Conservation (phyloP, 2,329 filamentous ascomycete genomes). For the Xylariaceae sp. region DNA sequence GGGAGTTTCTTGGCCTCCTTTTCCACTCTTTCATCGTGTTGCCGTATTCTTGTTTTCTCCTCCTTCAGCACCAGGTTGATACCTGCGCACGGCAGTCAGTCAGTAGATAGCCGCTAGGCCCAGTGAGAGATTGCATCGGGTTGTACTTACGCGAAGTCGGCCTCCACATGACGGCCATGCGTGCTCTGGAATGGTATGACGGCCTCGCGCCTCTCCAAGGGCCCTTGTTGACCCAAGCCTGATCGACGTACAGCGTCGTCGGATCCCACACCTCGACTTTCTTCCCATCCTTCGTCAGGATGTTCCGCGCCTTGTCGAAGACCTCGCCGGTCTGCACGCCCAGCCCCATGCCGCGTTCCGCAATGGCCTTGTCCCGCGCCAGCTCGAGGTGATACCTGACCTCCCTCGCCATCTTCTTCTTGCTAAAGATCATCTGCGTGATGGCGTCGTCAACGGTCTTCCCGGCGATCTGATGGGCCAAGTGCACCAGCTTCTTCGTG, state of each 20-base stretch:
- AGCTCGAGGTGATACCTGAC: slow-evolving; percentile 74
- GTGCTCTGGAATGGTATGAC: slow-evolving; percentile 73
- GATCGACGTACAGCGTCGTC: slow-evolving; percentile 81
- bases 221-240: slow-evolving; percentile 88
- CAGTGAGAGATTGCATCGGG: slow-evolving; percentile 2
- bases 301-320: slow-evolving; percentile 48
- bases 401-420: slow-evolving; percentile 85
- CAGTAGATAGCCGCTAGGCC: not conserved
- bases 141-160: slow-evolving; percentile 67
- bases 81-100: slow-evolving; percentile 43
- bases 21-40: slow-evolving; percentile 71
- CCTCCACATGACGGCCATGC: slow-evolving; percentile 62
- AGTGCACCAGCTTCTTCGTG: slow-evolving; percentile 82
- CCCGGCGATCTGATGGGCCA: slow-evolving; percentile 84
- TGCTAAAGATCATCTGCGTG: slow-evolving; percentile 89
- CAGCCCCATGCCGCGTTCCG: slow-evolving; percentile 79
- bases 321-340: slow-evolving; percentile 41
- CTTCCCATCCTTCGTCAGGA: slow-evolving; percentile 71
- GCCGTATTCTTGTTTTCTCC: slow-evolving; percentile 80
- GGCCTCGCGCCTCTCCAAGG: slow-evolving; percentile 52
- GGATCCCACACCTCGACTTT: slow-evolving; percentile 67
- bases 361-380: slow-evolving; percentile 76
- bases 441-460: slow-evolving; percentile 95
- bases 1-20: slow-evolving; percentile 72
- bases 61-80: slow-evolving; percentile 85